Evolutionary conservation across 352 stramenopile species (phyloP).

Genomic region (Aphanomyces stellatus): DNA sequence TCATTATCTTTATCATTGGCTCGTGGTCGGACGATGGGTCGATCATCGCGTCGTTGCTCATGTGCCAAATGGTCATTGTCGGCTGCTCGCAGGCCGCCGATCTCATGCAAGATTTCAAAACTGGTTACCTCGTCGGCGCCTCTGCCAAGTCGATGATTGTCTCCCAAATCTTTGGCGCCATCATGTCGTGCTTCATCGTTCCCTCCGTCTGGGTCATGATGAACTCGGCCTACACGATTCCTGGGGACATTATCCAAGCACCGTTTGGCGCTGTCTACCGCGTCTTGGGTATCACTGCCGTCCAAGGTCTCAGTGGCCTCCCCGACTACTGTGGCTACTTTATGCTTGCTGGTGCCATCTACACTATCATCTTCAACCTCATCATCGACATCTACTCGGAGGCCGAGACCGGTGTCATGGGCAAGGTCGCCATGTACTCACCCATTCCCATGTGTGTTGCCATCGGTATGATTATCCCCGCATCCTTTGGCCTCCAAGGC

Average conservation of each 20-base stretch:
- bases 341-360: conserved; percentile 13
- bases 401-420: not conserved
- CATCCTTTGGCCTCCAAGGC: conserved; percentile 10
- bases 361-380: conserved; percentile 19
- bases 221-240: conserved; percentile 6
- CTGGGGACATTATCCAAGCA: not conserved
- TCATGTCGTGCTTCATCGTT: conserved; percentile 13
- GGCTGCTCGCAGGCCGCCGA: conserved; percentile 5
- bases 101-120: conserved; percentile 19
- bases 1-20: conserved; percentile 17
- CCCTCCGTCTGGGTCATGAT: conserved; percentile 13
- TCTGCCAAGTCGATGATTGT: conserved; percentile 16
- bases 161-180: conserved; percentile 11
- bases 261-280: conserved; percentile 14
- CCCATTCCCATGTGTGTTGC: conserved; percentile 12
- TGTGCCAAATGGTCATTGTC: conserved; percentile 18
- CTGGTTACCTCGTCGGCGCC: conserved; percentile 9
- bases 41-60: conserved; percentile 5
- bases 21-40: not conserved
- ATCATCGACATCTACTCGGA: conserved; percentile 15
- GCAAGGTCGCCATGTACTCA: conserved; percentile 4
- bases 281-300: conserved; percentile 8
- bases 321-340: conserved; percentile 7
- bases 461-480: conserved; percentile 18
- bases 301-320: not conserved